These are phyloP conservation scores for Saccharomyces hybrid DNA, from an alignment of 1,139 yeast genomes.

Conservation along the genomic window DNA sequence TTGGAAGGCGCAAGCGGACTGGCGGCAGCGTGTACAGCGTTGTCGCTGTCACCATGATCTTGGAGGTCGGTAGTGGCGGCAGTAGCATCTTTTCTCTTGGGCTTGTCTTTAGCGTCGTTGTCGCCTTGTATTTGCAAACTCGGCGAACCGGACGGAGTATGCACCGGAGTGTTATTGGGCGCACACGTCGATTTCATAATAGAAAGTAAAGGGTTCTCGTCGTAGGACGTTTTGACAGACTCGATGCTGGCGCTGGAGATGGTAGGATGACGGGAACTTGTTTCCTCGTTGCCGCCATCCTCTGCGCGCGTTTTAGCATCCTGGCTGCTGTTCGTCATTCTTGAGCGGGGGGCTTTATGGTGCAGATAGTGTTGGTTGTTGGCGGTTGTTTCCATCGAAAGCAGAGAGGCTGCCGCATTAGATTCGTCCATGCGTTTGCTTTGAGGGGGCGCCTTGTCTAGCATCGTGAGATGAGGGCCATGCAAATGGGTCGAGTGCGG, in stretches of 20 bases:
- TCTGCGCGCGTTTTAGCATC: neutral
- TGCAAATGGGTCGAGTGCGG: neutral
- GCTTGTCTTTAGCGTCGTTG: neutral
- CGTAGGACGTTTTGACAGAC: conserved; percentile 13
- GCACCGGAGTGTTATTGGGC: conserved; percentile 27
- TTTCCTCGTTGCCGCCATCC: neutral
- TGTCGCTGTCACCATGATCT: neutral
- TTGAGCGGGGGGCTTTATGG: neutral
- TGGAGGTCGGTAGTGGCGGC: neutral
- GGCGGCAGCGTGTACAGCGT: neutral
- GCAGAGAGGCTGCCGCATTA: neutral
- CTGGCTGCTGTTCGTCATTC: neutral
- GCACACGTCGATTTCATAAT: conserved; percentile 20
- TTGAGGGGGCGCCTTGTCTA: neutral
- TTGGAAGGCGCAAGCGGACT: neutral
- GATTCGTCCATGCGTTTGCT: neutral
- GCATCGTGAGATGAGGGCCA: neutral
- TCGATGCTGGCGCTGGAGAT: conserved; percentile 7
- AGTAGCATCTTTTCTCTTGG: neutral
- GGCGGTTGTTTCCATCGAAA: conserved; percentile 3
- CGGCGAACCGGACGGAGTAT: conserved; percentile 6
- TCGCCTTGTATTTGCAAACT: neutral
- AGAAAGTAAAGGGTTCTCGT: conserved; percentile 6
- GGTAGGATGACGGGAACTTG: neutral
- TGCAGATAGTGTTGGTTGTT: neutral